Evolutionary conservation across 2,329 filamentous ascomycete genomes (phyloP), one percentile per base, ranked within the genome.

Genomic region (Cladophialophora chaetospira): DNA sequence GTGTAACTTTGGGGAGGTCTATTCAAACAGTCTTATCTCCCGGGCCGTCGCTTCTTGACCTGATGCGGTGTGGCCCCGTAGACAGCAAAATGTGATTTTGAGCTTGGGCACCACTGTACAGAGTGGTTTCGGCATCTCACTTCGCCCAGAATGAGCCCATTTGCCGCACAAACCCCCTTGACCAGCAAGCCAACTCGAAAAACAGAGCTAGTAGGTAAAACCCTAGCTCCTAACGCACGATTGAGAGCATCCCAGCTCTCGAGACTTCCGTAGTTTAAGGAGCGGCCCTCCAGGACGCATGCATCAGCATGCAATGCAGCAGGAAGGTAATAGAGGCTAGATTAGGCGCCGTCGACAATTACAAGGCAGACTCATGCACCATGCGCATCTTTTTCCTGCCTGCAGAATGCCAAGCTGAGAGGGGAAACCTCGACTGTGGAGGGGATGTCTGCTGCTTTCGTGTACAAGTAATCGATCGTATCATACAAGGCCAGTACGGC

Each of bases 301-400:
- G 49, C 49, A 44, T 42, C 28, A 11, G 25, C 49, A 53, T 53
- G 38, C 49, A 44, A 53, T 53, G 49, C 48, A 42, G 25, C 26
- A 29, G 35, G 36, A 13, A 51, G 21, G 15, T 11, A 49, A 42
- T 23, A 40, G 35, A 51, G 25, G 31, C 44, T 46, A 46, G 44
- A 46, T 23, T 31, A 31, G 44, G 21, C 48, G 36, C 48, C 48
- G 48, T 29, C 48, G 25, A 42, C 21, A 31, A 25, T 25, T 40
- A 25, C 23, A 51, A 28, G 4, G 23, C 48, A 15, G 42, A 29
- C 48, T 40, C 48, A 51, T 51, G 48, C 48, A 51, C 48, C 28
- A 51, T 51, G 48, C 48, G 21, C 48, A 51, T 50, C 48, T 13
- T 9, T 44, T 13, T 23, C 42, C n/a, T 1, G 19, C 6, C 17